A percentile compares a stretch with the other conserved stretches of the same genome.
phyloP scores from a whole-genome alignment of 225 moss, liverwort and hornwort species.

The Lunularia cruciata region DNA sequence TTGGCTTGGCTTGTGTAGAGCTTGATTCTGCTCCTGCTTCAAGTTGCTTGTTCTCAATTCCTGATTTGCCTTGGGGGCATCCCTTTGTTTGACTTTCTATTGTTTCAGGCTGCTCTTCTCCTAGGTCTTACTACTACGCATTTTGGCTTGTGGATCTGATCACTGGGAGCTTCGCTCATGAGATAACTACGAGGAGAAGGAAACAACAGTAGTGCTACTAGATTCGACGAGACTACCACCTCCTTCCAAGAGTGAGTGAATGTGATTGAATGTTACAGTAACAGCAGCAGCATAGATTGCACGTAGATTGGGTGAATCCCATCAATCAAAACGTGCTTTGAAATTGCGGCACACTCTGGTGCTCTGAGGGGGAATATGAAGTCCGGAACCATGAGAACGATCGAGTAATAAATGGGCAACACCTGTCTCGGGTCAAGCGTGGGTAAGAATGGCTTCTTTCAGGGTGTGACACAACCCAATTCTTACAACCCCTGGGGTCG shows the following conservation, averaged over 20 bases:
- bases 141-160: conserved; percentile 7
- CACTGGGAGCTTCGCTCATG: background rate
- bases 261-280: too few relatives aligned
- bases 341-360: conserved; percentile 4
- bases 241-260: conserved; percentile 4
- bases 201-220: too few relatives aligned
- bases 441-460: conserved; percentile 50
- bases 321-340: background rate
- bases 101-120: background rate
- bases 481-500: conserved; percentile 40
- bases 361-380: conserved; percentile 16
- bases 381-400: conserved; percentile 36
- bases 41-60: background rate
- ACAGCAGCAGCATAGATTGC: background rate
- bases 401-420: conserved; percentile 61
- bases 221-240: background rate
- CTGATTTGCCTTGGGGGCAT: background rate
- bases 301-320: too few relatives aligned
- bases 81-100: background rate
- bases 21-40: background rate
- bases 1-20: too few relatives aligned
- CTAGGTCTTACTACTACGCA: conserved; percentile 6
- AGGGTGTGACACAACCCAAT: conserved; percentile 52
- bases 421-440: conserved; percentile 55
- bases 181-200: background rate